phyloP scores from a whole-genome alignment of 805 yeast species.

The Yarrowia deformans region DNA sequence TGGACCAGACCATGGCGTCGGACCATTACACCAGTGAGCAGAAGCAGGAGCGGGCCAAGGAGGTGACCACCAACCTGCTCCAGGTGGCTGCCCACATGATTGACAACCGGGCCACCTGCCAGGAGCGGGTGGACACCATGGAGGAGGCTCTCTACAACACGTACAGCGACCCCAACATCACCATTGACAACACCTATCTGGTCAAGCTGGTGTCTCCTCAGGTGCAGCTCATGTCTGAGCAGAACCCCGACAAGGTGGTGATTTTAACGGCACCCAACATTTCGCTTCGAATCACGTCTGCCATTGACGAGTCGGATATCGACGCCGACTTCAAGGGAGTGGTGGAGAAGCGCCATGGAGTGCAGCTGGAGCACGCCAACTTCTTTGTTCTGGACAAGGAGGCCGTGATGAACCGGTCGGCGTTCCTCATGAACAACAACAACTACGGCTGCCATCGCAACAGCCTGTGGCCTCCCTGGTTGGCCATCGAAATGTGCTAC shows the following conservation, averaged over 20 bases:
- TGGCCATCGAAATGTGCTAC: conserved; percentile 73
- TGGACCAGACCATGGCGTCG: conserved; percentile 43
- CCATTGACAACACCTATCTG: conserved; percentile 62
- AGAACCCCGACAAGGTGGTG: conserved; percentile 64
- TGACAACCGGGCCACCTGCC: conserved; percentile 39
- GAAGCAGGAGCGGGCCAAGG: conserved; percentile 35
- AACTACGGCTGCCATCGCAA: conserved; percentile 65
- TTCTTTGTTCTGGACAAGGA: conserved; percentile 69
- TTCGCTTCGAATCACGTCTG: conserved; percentile 70
- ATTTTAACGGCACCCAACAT: conserved; percentile 77
- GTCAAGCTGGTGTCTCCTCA: conserved; percentile 81
- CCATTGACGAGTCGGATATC: conserved; percentile 58
- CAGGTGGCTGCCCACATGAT: conserved; percentile 31
- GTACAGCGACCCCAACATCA: conserved; percentile 48
- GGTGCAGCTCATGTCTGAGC: conserved; percentile 68
- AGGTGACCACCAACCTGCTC: conserved; percentile 33
- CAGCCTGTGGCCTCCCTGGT: conserved; percentile 87
- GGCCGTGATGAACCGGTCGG: conserved; percentile 55
- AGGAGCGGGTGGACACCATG: conserved; percentile 50
- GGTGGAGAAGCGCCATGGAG: conserved; percentile 73
- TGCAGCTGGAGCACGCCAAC: conserved; percentile 71
- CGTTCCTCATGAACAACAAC: conserved; percentile 55
- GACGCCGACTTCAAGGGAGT: conserved; percentile 56
- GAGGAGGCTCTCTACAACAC: conserved; percentile 60
- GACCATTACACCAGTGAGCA: conserved; percentile 26